phyloP scores from a whole-genome alignment of 1,284 basidiomycete species.

The Somion occarium region DNA sequence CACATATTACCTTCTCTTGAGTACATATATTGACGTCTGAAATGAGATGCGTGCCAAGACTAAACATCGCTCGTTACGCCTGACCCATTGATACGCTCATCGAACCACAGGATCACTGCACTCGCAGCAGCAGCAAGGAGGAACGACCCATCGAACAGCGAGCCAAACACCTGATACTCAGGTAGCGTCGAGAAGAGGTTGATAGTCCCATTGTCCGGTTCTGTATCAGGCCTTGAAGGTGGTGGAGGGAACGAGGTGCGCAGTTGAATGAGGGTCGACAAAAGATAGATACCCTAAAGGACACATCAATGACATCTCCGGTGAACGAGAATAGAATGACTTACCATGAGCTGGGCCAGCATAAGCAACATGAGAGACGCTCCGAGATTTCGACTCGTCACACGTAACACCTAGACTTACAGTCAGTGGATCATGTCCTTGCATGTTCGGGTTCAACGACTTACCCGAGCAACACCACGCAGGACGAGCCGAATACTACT shows the following conservation, averaged over 20 bases:
- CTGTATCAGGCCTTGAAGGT: slow-evolving; percentile 19
- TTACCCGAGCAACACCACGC: slow-evolving; percentile 56
- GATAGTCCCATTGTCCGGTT: slow-evolving; percentile 20
- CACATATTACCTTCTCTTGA: too few relatives aligned
- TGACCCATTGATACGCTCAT: slow-evolving; percentile 21
- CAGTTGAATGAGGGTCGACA: slow-evolving; percentile 73
- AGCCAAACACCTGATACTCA: slow-evolving; percentile 66
- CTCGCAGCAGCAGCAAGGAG: slow-evolving; percentile 48
- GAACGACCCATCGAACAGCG: slow-evolving; percentile 69
- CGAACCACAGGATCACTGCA: slow-evolving; percentile 45
- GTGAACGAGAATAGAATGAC: slow-evolving; percentile 13
- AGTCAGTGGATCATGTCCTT: too few relatives aligned
- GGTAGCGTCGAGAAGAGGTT: slow-evolving; percentile 75
- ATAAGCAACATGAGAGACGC: slow-evolving; percentile 69
- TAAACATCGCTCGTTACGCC: too few relatives aligned
- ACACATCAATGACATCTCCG: not conserved
- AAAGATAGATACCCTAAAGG: slow-evolving; percentile 66
- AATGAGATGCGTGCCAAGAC: too few relatives aligned
- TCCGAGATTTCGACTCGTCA: slow-evolving; percentile 62
- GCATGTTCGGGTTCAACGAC: too few relatives aligned
- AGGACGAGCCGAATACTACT: slow-evolving; percentile 66
- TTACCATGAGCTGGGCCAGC: slow-evolving; percentile 74
- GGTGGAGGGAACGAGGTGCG: slow-evolving; percentile 70
- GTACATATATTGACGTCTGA: too few relatives aligned
- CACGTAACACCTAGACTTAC: slow-evolving; percentile 44